These are phyloP conservation scores for Mycosphaerella sp. DNA, from an alignment of 2,329 filamentous ascomycete species.

Conservation along the genomic window DNA sequence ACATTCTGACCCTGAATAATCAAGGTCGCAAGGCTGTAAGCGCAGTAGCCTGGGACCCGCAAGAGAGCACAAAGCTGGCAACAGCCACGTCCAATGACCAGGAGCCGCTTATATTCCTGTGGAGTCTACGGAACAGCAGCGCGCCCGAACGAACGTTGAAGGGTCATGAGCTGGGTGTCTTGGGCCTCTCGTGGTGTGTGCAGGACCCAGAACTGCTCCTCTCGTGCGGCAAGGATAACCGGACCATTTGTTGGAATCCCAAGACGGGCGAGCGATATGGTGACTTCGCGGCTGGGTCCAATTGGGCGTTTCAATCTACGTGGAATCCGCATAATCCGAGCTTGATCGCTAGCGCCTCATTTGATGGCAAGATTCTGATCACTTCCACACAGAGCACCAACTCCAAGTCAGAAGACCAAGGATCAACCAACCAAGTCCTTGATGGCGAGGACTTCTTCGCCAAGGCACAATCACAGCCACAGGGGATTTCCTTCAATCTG, in stretches of 20 bases:
- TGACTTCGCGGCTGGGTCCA: slow-evolving; percentile 95
- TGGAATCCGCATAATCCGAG: slow-evolving; percentile 93
- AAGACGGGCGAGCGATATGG: slow-evolving; percentile 81
- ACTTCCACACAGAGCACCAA: slow-evolving; percentile 95
- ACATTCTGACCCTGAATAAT: slow-evolving; percentile 89
- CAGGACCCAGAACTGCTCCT: slow-evolving; percentile 85
- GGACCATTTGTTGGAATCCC: slow-evolving; percentile 93
- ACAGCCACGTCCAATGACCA: slow-evolving; percentile 88
- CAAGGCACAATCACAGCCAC: slow-evolving; percentile 83
- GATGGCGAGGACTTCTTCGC: slow-evolving; percentile 97
- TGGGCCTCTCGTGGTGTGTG: slow-evolving; percentile 91
- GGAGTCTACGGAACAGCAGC: slow-evolving; percentile 94
- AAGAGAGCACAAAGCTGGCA: slow-evolving; percentile 83
- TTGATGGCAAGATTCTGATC: slow-evolving; percentile 91
- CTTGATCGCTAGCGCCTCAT: slow-evolving; percentile 89
- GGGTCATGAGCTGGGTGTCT: slow-evolving; percentile 88
- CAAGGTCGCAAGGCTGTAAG: slow-evolving; percentile 85
- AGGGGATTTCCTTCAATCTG: slow-evolving; percentile 82
- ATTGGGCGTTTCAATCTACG: slow-evolving; percentile 94
- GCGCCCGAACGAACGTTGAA: slow-evolving; percentile 81
- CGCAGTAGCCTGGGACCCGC: slow-evolving; percentile 94
- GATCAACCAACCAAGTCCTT: slow-evolving; percentile 56
- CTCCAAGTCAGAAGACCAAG: slow-evolving; percentile 58
- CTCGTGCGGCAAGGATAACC: slow-evolving; percentile 94
- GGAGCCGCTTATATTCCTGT: slow-evolving; percentile 79